Conservation (phyloP, 2,329 filamentous ascomycete species). For the Lecanoromycetidae sp. region DNA sequence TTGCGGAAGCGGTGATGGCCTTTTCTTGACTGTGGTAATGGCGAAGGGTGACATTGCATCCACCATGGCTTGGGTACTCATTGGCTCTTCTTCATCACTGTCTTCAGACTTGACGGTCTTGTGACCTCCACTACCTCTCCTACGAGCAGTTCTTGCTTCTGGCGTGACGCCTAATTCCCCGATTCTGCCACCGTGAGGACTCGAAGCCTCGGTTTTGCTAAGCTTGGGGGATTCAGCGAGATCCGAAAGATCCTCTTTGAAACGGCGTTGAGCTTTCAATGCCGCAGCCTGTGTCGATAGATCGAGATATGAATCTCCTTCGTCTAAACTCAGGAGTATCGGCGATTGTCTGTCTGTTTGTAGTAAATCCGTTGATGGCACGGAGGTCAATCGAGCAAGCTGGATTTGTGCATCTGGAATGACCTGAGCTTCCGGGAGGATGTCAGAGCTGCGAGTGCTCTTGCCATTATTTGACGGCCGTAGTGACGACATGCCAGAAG, state of each 20-base stretch:
- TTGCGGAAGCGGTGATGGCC: not conserved
- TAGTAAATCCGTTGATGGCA: slow-evolving; percentile 27
- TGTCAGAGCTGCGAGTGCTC: slow-evolving; percentile 19
- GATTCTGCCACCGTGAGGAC: not conserved
- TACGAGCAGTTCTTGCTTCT: not conserved
- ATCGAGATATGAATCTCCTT: slow-evolving; percentile 24
- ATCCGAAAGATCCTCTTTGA: slow-evolving; percentile 29
- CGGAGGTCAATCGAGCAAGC: slow-evolving; percentile 26
- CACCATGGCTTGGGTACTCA: slow-evolving; percentile 32
- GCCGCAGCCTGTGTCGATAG: slow-evolving; percentile 32
- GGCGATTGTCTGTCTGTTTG: slow-evolving; percentile 20
- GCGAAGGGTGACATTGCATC: slow-evolving; percentile 31
- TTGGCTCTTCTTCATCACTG: slow-evolving; percentile 19
- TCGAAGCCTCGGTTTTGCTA: not conserved
- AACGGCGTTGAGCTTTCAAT: slow-evolving; percentile 28
- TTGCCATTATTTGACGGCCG: slow-evolving; percentile 9
- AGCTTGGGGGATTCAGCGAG: slow-evolving; percentile 18
- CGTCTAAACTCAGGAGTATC: slow-evolving; percentile 12
- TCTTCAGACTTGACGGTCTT: slow-evolving; percentile 10
- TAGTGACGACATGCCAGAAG: slow-evolving; percentile 1
- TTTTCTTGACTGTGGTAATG: slow-evolving; percentile 27
- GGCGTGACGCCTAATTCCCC: not conserved
- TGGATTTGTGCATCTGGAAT: slow-evolving; percentile 23
- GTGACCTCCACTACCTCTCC: not conserved
- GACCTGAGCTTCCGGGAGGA: slow-evolving; percentile 29